Conservation (phyloP, 176 grass and related monocot species). For the Bonia amplexicaulis region DNA sequence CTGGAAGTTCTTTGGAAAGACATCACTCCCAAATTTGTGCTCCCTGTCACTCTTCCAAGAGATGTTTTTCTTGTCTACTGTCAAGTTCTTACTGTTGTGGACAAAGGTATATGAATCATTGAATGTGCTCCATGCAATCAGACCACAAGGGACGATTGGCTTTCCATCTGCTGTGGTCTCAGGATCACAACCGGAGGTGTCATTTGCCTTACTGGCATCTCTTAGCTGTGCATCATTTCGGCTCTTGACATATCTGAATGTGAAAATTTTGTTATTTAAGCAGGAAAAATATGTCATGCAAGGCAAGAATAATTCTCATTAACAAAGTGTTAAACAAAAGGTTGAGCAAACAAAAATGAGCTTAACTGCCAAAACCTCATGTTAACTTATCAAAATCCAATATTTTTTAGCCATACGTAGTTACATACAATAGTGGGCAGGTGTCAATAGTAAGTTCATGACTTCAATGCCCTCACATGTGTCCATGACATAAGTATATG, state of each 20-base stretch:
- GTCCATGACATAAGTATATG: neutral
- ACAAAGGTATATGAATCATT: slow-evolving; percentile 89
- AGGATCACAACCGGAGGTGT: slow-evolving; percentile 65
- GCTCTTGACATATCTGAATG: slow-evolving; percentile 94
- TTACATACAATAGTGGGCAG: neutral
- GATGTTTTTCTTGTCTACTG: slow-evolving; percentile 79
- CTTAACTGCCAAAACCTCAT: neutral
- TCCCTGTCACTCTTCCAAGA: slow-evolving; percentile 99
- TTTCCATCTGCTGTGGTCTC: slow-evolving; percentile 54
- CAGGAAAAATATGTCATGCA: slow-evolving; percentile 6
- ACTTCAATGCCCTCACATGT: neutral
- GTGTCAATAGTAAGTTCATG: neutral
- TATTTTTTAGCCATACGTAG: neutral
- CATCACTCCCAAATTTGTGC: slow-evolving; percentile 90
- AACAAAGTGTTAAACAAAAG: neutral
- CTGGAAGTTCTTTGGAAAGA: slow-evolving; percentile 91
- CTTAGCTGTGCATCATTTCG: slow-evolving; percentile 79
- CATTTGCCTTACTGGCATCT: slow-evolving; percentile 36
- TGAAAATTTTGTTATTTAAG: neutral
- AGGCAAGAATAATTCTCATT: neutral
- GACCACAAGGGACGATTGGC: slow-evolving; percentile 85
- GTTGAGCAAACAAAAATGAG: neutral
- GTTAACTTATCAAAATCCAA: neutral
- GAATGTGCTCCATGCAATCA: slow-evolving; percentile 97
- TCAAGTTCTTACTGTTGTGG: slow-evolving; percentile 39